phyloP scores from a whole-genome alignment of 345 rosid genomes.

The Cardamine chenopodiifolia region DNA sequence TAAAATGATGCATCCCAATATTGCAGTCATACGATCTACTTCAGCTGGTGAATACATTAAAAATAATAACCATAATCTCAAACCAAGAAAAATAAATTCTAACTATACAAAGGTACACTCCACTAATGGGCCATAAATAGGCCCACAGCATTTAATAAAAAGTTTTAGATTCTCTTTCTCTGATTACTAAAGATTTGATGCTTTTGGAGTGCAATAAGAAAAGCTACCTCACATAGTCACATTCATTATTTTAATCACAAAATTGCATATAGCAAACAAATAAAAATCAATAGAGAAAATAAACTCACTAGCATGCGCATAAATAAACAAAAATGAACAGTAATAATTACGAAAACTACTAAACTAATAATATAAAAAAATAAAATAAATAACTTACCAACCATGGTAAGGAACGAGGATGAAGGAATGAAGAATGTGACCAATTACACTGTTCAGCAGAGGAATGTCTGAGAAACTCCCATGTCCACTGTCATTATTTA shows the following conservation, averaged over 20 bases:
- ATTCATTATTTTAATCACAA: constrained; percentile 19
- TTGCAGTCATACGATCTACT: neutral
- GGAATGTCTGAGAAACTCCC: constrained; percentile 75
- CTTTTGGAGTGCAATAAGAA: neutral
- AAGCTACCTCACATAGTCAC: constrained; percentile 30
- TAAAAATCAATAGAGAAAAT: neutral
- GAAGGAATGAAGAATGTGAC: constrained; percentile 75
- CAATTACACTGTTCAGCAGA: constrained; percentile 58
- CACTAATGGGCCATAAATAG: constrained; percentile 23
- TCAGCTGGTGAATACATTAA: constrained; percentile 9
- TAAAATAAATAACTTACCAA: constrained; percentile 51
- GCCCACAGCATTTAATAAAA: constrained; percentile 32
- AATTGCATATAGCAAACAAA: neutral
- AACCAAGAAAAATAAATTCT: neutral
- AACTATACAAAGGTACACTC: neutral
- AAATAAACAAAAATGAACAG: neutral
- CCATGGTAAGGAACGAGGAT: constrained; percentile 92
- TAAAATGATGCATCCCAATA: neutral
- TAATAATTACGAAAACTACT: neutral
- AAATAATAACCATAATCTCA: neutral
- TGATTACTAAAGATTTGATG: constrained; percentile 31
- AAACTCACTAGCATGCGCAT: constrained; percentile 10
- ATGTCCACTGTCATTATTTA: constrained; percentile 63
- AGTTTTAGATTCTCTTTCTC: neutral
- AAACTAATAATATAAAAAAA: neutral